phyloP scores from a whole-genome alignment of 495 filamentous ascomycete species.

The Xylaria telfairii region DNA sequence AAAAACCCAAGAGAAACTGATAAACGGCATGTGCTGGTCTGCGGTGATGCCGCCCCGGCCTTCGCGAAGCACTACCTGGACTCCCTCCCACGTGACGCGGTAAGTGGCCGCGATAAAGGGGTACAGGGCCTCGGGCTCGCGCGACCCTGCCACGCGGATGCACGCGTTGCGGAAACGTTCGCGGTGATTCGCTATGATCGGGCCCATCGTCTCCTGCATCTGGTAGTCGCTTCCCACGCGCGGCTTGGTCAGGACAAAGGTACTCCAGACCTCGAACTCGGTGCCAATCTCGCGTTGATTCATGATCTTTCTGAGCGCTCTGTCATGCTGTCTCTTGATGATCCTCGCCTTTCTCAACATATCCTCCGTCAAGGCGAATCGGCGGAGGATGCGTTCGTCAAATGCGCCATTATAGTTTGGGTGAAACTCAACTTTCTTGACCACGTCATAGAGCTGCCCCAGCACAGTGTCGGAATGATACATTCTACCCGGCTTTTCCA shows the following conservation, averaged over 20 bases:
- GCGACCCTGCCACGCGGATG: constrained; percentile 62
- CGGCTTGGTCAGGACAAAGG: constrained; percentile 78
- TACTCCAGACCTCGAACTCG: constrained; percentile 91
- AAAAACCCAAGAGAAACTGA: constrained; percentile 95
- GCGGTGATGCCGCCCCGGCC: constrained; percentile 31
- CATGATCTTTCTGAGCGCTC: constrained; percentile 77
- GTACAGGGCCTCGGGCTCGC: constrained; percentile 61
- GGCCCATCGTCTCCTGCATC: constrained; percentile 79
- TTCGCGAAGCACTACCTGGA: constrained; percentile 60
- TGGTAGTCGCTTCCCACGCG: constrained; percentile 76
- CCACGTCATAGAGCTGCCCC: constrained; percentile 80
- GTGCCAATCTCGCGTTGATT: constrained; percentile 83
- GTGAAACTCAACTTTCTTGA: constrained; percentile 66
- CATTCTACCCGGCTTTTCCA: constrained; percentile 71
- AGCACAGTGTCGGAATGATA: constrained; percentile 77
- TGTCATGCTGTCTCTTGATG: constrained; percentile 81
- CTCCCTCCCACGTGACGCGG: constrained; percentile 74
- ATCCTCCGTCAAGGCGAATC: constrained; percentile 59
- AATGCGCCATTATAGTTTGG: constrained; percentile 74
- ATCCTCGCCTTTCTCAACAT: constrained; percentile 63
- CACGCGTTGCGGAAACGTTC: constrained; percentile 70
- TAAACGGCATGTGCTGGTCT: constrained; percentile 69
- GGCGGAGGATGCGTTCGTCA: constrained; percentile 75
- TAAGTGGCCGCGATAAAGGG: constrained; percentile 90
- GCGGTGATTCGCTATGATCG: constrained; percentile 66